Conservation (phyloP, 176 grass and related monocot genomes). For the Poa annua region DNA sequence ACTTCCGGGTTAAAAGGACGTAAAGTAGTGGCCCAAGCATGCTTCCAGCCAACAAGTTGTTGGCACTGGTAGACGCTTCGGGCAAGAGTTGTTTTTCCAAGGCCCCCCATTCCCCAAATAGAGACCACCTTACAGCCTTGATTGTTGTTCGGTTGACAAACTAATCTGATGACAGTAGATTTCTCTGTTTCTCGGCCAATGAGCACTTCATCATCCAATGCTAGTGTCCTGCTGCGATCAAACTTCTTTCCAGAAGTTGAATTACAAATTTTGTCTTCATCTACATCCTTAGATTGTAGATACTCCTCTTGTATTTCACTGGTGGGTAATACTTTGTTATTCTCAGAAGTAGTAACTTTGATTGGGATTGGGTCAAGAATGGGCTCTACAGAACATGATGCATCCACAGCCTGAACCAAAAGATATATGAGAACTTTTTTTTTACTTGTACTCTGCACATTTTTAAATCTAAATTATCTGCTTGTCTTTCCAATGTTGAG, state of each 20-base stretch:
- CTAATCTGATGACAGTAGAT: background rate
- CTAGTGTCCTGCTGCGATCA: background rate
- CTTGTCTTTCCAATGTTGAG: background rate
- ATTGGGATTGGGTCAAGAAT: background rate
- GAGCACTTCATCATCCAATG: background rate
- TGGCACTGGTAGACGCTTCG: background rate
- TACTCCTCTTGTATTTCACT: background rate
- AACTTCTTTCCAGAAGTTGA: background rate
- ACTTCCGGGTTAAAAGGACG: background rate
- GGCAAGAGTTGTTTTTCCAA: constrained; percentile 31
- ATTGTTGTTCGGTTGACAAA: background rate
- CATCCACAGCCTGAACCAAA: background rate
- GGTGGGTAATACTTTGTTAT: background rate
- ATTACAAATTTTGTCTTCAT: background rate
- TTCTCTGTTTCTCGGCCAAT: background rate
- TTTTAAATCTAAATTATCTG: background rate
- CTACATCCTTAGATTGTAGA: background rate
- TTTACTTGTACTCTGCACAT: background rate
- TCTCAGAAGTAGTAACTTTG: background rate
- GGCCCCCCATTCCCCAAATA: background rate
- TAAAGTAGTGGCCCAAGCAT: constrained; percentile 25
- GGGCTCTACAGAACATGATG: background rate
- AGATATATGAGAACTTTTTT: background rate
- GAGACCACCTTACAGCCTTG: background rate
- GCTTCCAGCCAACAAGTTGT: background rate